Percentiles rank a stretch among this genome's conserved stretches.
phyloP scores from a whole-genome alignment of 306 rosid genomes.

The Cicer pinnatifidum region DNA sequence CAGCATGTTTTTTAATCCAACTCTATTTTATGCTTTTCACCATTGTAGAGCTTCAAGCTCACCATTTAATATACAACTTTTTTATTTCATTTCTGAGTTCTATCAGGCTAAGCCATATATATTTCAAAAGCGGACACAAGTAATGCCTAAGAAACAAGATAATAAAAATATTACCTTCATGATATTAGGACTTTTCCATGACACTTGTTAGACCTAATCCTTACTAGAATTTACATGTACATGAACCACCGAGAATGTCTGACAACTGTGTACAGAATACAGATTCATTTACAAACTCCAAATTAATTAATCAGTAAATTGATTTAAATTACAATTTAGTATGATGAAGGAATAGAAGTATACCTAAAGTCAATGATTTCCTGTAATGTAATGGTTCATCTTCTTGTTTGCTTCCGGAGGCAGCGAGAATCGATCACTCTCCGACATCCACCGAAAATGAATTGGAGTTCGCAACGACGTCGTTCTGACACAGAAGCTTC shows the following conservation, averaged over 20 bases:
- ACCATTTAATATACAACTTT: too few relatives aligned
- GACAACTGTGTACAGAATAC: slow-evolving; percentile 80
- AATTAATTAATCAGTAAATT: slow-evolving; percentile 26
- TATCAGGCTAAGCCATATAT: slow-evolving; percentile 18
- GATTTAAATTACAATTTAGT: slow-evolving; percentile 26
- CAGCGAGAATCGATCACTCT: too few relatives aligned
- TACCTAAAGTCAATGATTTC: slow-evolving; percentile 88
- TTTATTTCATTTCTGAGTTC: too few relatives aligned
- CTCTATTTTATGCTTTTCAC: too few relatives aligned
- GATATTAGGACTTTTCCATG: slow-evolving; percentile 89
- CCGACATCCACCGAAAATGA: too few relatives aligned
- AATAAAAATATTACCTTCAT: slow-evolving; percentile 67
- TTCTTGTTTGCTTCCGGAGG: too few relatives aligned
- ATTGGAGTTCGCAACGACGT: too few relatives aligned
- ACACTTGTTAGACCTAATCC: slow-evolving; percentile 83
- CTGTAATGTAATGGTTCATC: neutral
- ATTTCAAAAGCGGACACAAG: slow-evolving; percentile 26
- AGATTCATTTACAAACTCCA: slow-evolving; percentile 38
- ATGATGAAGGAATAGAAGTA: slow-evolving; percentile 9
- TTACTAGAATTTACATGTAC: slow-evolving; percentile 67
- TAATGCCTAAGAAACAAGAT: slow-evolving; percentile 24
- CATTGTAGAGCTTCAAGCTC: too few relatives aligned
- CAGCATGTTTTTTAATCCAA: too few relatives aligned
- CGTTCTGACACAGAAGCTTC: too few relatives aligned
- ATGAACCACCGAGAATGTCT: slow-evolving; percentile 91